Evolutionary conservation across 2,329 filamentous ascomycete genomes (phyloP).

Genomic region (Trichoderma semiorbis): DNA sequence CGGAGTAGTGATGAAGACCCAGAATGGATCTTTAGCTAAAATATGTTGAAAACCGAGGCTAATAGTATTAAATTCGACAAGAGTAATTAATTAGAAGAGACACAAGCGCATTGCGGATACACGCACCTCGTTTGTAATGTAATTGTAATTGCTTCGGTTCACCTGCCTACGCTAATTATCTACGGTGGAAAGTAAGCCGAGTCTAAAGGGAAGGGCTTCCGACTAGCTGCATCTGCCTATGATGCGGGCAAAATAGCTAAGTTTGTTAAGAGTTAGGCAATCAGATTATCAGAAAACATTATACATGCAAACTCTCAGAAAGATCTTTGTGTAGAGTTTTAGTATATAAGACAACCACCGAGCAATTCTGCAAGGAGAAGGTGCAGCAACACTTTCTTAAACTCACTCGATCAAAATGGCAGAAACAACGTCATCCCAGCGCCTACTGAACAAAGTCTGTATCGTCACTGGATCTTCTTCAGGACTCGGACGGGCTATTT

Average conservation of each 20-base stretch:
- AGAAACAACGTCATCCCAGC: background rate
- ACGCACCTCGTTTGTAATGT: background rate
- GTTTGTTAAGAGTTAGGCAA: background rate
- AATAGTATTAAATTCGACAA: too few relatives aligned
- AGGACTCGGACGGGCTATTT: conserved; percentile 45
- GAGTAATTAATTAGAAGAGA: background rate
- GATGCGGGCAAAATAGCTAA: background rate
- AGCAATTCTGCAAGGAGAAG: background rate
- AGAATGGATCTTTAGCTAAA: conserved; percentile 1
- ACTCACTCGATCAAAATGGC: background rate
- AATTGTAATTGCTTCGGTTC: background rate
- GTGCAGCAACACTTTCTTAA: background rate
- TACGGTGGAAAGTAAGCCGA: background rate
- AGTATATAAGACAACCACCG: background rate
- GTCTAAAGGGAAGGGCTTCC: background rate
- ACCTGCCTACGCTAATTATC: background rate
- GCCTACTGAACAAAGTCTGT: conserved; percentile 8
- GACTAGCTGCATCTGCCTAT: background rate
- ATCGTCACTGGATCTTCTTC: conserved; percentile 47
- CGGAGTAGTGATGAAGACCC: background rate
- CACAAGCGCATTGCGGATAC: background rate
- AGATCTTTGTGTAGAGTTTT: background rate
- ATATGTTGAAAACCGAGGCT: too few relatives aligned
- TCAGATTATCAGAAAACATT: background rate
- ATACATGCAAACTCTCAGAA: too few relatives aligned